Percentiles rank a stretch among this genome's conserved stretches.
Conservation (phyloP, 2,329 filamentous ascomycete species). For the Xylariaceae sp. region DNA sequence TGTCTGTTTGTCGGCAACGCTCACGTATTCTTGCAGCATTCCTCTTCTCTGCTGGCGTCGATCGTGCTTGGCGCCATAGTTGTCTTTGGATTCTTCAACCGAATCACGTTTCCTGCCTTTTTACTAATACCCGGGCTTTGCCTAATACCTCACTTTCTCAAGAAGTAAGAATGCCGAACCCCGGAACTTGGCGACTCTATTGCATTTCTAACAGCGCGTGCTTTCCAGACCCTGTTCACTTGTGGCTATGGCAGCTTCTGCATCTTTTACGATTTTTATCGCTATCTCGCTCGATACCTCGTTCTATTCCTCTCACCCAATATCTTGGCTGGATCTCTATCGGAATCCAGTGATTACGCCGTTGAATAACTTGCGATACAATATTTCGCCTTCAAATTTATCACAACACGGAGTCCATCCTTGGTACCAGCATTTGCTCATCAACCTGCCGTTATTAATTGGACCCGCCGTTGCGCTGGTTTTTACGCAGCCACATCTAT, state of each 20-base stretch:
- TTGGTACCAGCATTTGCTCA: conserved; percentile 70
- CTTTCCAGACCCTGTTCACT: conserved; percentile 54
- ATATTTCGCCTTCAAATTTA: conserved; percentile 64
- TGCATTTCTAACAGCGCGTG: conserved; percentile 13
- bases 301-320: conserved; percentile 66
- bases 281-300: conserved; percentile 80
- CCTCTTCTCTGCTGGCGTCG: conserved; percentile 71
- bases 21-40: conserved; percentile 48
- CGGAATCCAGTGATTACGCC: conserved; percentile 67
- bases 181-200: neutral
- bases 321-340: conserved; percentile 62
- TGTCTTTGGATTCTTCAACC: conserved; percentile 88
- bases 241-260: conserved; percentile 60
- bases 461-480: conserved; percentile 64
- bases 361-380: conserved; percentile 74
- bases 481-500: conserved; percentile 53
- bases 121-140: conserved; percentile 77
- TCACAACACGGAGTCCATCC: conserved; percentile 73
- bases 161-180: conserved; percentile 57
- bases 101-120: conserved; percentile 95
- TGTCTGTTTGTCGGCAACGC: neutral
- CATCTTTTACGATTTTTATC: conserved; percentile 61
- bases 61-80: conserved; percentile 73
- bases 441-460: conserved; percentile 67
- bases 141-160: conserved; percentile 78